Evolutionary conservation across 2,329 filamentous ascomycete species (phyloP).

Genomic region (Aspergillus quadricinctus): DNA sequence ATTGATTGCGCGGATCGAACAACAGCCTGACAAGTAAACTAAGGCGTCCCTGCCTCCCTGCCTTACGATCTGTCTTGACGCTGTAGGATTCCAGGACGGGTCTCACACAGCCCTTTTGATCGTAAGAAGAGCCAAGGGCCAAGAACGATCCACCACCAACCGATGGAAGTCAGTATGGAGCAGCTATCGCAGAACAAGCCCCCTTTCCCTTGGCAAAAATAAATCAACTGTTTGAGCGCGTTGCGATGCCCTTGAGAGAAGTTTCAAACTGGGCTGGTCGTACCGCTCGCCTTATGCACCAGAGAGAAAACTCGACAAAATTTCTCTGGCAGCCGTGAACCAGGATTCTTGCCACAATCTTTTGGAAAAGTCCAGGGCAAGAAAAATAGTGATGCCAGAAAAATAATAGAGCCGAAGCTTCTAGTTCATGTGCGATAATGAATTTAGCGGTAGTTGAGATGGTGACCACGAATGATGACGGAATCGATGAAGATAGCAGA

Average conservation of each 20-base stretch:
- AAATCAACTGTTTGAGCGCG: not conserved
- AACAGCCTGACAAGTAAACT: slow-evolving; percentile 15
- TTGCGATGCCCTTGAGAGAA: slow-evolving; percentile 12
- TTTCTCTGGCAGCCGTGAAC: not conserved
- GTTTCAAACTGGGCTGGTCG: slow-evolving; percentile 25
- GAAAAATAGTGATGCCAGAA: not conserved
- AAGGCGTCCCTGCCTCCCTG: slow-evolving; percentile 9
- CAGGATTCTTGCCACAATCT: slow-evolving; percentile 13
- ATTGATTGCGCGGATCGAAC: slow-evolving; percentile 17
- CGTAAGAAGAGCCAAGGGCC: not conserved
- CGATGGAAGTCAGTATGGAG: not conserved
- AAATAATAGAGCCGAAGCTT: not conserved
- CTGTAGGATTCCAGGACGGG: slow-evolving; percentile 5
- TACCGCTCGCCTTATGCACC: slow-evolving; percentile 13
- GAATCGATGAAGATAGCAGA: not conserved
- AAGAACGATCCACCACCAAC: not conserved
- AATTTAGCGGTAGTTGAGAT: not conserved
- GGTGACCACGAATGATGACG: not conserved
- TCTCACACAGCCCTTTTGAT: slow-evolving; percentile 3
- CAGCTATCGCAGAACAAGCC: not conserved
- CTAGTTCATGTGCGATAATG: not conserved
- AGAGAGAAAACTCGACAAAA: not conserved
- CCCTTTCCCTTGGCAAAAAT: slow-evolving; percentile 14
- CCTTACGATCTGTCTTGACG: not conserved
- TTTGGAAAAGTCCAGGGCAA: slow-evolving; percentile 17